Base-by-base conservation (phyloP, 2,329 filamentous ascomycete species). In the Venturia oleaginea region DNA sequence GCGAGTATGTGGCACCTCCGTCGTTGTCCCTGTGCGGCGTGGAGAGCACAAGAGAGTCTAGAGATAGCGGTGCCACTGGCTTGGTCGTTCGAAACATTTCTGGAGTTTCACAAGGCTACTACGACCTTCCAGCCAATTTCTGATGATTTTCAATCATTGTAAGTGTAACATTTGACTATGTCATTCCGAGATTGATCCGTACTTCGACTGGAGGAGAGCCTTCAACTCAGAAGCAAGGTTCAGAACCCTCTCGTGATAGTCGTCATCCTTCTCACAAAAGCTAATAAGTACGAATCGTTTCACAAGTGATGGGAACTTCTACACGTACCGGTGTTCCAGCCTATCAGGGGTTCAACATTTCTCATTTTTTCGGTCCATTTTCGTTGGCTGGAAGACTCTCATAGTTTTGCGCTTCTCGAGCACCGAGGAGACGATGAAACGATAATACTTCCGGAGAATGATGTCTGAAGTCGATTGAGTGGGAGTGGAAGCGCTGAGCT, bases 401-500 rank as follows among this genome's bases (percentile, higher is more conserved):
- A 57, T 4, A 2, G 1, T 34, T 19, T 34, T 22, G 27, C 30
- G 51, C 51, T 34, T 27, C 22, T 15, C 27, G 46, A 48, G 46
- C 27, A n/a, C 22, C 15, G 27, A 2, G 19, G 51, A 57, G 30
- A 34, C 4, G 30, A 57, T 57, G 51, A 57, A 55, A 55, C 48
- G 27, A 55, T 32, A 24, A 32, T 19, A 32, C 10, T 32, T 17
- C 6, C 27, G 51, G 34, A 30, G 27, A 22, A 22, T 57, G 51
- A n/a, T 1, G 30, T 57, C 51, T 34, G 30, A 57, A 30, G 51
- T 19, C 15, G 13, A 22, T 57, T 19, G 30, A 34, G 30, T 19
- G 51, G 51, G 17, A 57, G 51, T 57, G 30, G 51, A 57, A 57
- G 51, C 51, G 51, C 51, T 57, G 51, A 57, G 51, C 30, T 57